Percentiles rank a stretch among this genome's conserved stretches.
Conservation (phyloP, 805 yeast genomes). For the Candida fluviatilis region DNA sequence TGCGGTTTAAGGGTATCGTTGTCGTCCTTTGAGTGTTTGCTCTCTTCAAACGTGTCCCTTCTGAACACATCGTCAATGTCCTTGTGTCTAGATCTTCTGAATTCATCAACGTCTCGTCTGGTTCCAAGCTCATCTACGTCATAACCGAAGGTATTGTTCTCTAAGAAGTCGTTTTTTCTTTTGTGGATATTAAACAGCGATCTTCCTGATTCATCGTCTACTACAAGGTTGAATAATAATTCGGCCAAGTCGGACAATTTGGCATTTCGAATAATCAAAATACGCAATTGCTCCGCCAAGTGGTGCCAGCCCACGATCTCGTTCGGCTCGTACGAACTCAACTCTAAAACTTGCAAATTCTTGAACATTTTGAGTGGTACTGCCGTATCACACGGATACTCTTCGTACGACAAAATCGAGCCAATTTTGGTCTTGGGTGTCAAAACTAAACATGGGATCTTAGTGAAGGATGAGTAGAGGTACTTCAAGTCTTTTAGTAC, state of each 20-base stretch:
- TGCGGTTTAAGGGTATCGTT: conserved; percentile 16
- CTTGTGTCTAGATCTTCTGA: background rate
- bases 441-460: conserved; percentile 58
- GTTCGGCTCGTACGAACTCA: conserved; percentile 57
- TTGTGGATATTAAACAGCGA: conserved; percentile 25
- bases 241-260: conserved; percentile 51
- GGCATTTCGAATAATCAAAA: conserved; percentile 49
- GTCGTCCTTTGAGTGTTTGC: conserved; percentile 5
- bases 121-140: conserved; percentile 4
- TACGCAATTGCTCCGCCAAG: conserved; percentile 50
- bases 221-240: conserved; percentile 46
- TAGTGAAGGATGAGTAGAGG: conserved; percentile 59
- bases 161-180: conserved; percentile 8
- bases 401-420: conserved; percentile 59
- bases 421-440: conserved; percentile 58
- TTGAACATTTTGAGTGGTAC: conserved; percentile 62
- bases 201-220: conserved; percentile 48
- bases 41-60: background rate
- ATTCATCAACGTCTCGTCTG: background rate
- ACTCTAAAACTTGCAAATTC: conserved; percentile 57
- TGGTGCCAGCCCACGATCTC: conserved; percentile 65
- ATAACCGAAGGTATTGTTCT: background rate
- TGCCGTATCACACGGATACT: conserved; percentile 67
- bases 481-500: conserved; percentile 50
- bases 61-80: conserved; percentile 6